Conservation (phyloP, 2,329 filamentous ascomycete species). For the Diaporthe sp. region DNA sequence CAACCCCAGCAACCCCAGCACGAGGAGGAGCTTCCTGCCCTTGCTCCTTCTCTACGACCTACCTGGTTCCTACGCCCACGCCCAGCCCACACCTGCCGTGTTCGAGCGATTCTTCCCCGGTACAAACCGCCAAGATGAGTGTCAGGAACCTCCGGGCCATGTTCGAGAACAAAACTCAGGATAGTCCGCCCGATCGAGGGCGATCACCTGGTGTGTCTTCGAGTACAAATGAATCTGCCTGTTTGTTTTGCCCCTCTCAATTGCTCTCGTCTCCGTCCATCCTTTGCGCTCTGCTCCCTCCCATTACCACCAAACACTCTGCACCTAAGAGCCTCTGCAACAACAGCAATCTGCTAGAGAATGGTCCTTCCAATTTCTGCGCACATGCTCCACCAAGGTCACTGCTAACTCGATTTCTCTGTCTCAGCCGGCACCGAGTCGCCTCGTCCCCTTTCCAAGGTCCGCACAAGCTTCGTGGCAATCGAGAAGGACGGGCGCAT, state of each 20-base stretch:
- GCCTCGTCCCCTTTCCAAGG: conserved; percentile 79
- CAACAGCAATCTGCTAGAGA: background rate
- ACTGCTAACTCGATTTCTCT: conserved; percentile 28
- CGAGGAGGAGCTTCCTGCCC: too few relatives aligned
- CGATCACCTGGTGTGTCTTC: conserved; percentile 72
- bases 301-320: background rate
- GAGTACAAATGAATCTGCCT: conserved; percentile 55
- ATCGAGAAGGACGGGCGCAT: conserved; percentile 76
- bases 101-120: conserved; percentile 33
- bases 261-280: conserved; percentile 5
- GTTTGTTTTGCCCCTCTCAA: conserved; percentile 21
- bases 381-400: background rate
- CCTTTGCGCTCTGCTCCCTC: background rate
- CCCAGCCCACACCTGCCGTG: background rate
- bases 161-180: conserved; percentile 81
- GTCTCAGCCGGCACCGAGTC: conserved; percentile 59
- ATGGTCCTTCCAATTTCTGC: background rate
- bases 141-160: conserved; percentile 84
- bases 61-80: background rate
- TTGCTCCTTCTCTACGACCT: too few relatives aligned
- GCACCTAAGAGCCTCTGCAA: background rate
- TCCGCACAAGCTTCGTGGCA: conserved; percentile 81
- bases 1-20: too few relatives aligned
- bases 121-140: conserved; percentile 66
- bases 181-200: conserved; percentile 77